Evolutionary conservation across 805 yeast genomes (phyloP), one percentile per base, ranked within the genome.

Genomic region (Starmera amethionina): DNA sequence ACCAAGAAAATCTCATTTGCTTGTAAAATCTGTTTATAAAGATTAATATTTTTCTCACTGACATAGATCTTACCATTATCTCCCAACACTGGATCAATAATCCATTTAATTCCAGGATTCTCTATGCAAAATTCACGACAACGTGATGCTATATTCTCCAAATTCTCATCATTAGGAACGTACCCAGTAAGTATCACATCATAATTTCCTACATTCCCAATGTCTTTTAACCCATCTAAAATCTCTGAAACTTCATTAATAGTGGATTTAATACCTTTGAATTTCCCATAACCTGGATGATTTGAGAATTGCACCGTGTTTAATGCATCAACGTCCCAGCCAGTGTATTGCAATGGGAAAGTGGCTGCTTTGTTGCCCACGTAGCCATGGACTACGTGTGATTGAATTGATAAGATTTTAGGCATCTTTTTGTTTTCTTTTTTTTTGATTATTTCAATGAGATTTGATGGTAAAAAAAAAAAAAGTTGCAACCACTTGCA

Each of bases 361-460:
- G 90, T 83, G 1, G 93, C 85, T 0, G 96, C 95, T 42, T 79
- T 74, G 58, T 88, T 88, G 1, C 98, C 98, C 2, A 93, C 98
- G 52, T 86, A 82, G 3, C 98, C 98, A 56, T 90, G 97, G 3
- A 78, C 88, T 2, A 93, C 97, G 59, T 93, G 97, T 4, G 96
- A 86, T 50, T 86, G 90, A 9, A 88, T 67, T 4, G 84, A 71
- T 2, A 82, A 67, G 9, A 65, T 51, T 37, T 49, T 56, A 34
- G 32, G 32, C 32, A 30, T 30, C 8, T 12, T 8, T 30, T 30
- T 32, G 5, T 12, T 8, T 8, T 7, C 5, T 14, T 33, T 10
- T 11, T 16, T 18, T 4, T 10, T 33, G 6, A 12, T 33, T 13
- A n/a, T 13, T 32, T 32, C 15, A 32, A 32, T 15, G n/a, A 30